phyloP scores from a whole-genome alignment of 495 filamentous ascomycete genomes.

The Neurospora sp. region DNA sequence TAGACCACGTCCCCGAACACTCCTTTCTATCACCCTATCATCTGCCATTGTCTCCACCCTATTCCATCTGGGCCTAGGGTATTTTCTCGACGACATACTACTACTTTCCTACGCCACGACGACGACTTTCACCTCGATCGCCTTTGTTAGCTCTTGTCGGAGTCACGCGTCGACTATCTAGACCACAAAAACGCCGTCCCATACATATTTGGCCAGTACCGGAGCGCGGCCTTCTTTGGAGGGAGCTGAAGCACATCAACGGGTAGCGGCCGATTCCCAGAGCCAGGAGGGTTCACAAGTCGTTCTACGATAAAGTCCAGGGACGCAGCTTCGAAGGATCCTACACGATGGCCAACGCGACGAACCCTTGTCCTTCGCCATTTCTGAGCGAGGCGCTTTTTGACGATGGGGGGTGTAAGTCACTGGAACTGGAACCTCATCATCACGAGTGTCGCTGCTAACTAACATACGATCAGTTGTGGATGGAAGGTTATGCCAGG shows the following conservation, averaged over 20 bases:
- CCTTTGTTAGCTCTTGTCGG: neutral
- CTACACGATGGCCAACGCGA: slow-evolving; percentile 6
- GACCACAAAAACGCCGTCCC: neutral
- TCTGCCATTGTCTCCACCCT: neutral
- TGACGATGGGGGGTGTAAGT: slow-evolving; percentile 34
- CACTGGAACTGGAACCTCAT: neutral
- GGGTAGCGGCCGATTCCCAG: neutral
- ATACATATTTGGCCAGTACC: neutral
- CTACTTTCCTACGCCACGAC: slow-evolving; percentile 4
- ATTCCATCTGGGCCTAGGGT: neutral
- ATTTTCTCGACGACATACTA: slow-evolving; percentile 3
- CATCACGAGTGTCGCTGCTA: slow-evolving; percentile 1
- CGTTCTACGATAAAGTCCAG: neutral
- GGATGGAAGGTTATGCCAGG: slow-evolving; percentile 50
- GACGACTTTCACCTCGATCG: neutral
- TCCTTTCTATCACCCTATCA: neutral
- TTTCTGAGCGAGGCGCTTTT: slow-evolving; percentile 26
- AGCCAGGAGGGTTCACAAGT: neutral
- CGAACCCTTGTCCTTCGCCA: slow-evolving; percentile 20
- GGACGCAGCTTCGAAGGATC: neutral
- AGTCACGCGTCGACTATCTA: neutral
- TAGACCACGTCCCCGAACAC: neutral
- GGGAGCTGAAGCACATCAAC: neutral
- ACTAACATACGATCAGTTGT: slow-evolving; percentile 40
- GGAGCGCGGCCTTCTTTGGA: neutral